These are phyloP conservation scores for Sambucus nigra DNA, from an alignment of 129 eudicot genomes.

Conservation along the genomic window DNA sequence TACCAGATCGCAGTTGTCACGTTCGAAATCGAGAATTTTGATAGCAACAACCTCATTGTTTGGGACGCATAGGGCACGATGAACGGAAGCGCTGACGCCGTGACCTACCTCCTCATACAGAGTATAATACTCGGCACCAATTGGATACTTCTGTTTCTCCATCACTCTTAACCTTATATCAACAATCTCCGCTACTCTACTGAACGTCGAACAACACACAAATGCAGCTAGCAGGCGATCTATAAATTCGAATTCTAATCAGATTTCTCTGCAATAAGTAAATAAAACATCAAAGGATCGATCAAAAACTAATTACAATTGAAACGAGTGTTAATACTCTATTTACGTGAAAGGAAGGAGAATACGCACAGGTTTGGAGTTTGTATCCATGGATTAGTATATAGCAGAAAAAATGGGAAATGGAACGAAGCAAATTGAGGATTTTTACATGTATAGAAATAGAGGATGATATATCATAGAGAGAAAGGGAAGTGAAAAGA, in stretches of 20 bases:
- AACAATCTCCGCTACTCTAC: slow-evolving; percentile 2
- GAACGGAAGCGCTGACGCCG: slow-evolving; percentile 90
- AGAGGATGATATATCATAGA: too few relatives aligned
- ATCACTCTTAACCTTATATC: slow-evolving; percentile 11
- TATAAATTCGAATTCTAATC: slow-evolving; percentile 21
- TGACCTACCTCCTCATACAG: slow-evolving; percentile 84
- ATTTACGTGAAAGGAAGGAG: background rate
- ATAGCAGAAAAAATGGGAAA: background rate
- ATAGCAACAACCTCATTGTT: slow-evolving; percentile 74
- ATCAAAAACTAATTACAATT: background rate
- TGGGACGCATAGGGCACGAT: slow-evolving; percentile 65
- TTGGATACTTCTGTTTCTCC: slow-evolving; percentile 87
- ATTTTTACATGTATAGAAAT: background rate
- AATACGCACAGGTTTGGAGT: background rate
- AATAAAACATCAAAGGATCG: background rate
- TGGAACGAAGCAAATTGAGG: slow-evolving; percentile 1
- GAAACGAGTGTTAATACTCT: too few relatives aligned
- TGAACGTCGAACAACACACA: slow-evolving; percentile 31
- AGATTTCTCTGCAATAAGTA: slow-evolving; percentile 15
- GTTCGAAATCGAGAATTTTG: slow-evolving; percentile 84
- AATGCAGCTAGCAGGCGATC: slow-evolving; percentile 28
- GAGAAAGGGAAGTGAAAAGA: background rate
- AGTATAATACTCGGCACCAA: slow-evolving; percentile 58
- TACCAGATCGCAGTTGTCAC: slow-evolving; percentile 83
- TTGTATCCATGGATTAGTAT: background rate